These are phyloP conservation scores for Drosera spatulata DNA, from an alignment of 179 eudicot species.

Conservation along the genomic window DNA sequence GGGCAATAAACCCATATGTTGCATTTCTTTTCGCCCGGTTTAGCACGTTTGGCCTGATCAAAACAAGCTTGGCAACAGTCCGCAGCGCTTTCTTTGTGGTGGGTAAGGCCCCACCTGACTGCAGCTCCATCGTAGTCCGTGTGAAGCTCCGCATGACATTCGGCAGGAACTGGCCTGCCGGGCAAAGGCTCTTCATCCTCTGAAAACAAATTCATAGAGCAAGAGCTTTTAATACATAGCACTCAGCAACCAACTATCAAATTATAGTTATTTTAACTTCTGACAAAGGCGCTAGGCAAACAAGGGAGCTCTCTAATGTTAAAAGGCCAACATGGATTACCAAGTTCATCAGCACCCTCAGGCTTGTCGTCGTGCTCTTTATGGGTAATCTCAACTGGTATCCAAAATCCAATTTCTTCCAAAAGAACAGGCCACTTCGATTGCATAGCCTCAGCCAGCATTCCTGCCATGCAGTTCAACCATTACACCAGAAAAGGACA, in stretches of 20 bases:
- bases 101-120: slow-evolving; percentile 91
- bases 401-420: slow-evolving; percentile 76
- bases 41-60: slow-evolving; percentile 72
- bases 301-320: too few species aligned
- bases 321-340: slow-evolving; percentile 27
- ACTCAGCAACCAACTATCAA: neutral
- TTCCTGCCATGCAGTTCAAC: slow-evolving; percentile 20
- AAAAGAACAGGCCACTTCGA: slow-evolving; percentile 54
- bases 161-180: slow-evolving; percentile 69
- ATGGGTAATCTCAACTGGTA: slow-evolving; percentile 44
- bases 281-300: neutral
- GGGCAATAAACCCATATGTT: slow-evolving; percentile 99
- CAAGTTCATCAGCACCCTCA: slow-evolving; percentile 53
- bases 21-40: slow-evolving; percentile 65
- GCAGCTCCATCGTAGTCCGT: slow-evolving; percentile 85
- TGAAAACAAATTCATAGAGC: neutral
- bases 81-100: slow-evolving; percentile 83
- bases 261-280: too few species aligned
- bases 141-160: slow-evolving; percentile 72
- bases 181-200: slow-evolving; percentile 65
- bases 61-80: slow-evolving; percentile 95
- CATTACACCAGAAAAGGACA: neutral
- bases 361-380: slow-evolving; percentile 79
- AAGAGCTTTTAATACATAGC: neutral
- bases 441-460: slow-evolving; percentile 46